phyloP scores from a whole-genome alignment of 305 asterid genomes.

The Ajuga reptans region DNA sequence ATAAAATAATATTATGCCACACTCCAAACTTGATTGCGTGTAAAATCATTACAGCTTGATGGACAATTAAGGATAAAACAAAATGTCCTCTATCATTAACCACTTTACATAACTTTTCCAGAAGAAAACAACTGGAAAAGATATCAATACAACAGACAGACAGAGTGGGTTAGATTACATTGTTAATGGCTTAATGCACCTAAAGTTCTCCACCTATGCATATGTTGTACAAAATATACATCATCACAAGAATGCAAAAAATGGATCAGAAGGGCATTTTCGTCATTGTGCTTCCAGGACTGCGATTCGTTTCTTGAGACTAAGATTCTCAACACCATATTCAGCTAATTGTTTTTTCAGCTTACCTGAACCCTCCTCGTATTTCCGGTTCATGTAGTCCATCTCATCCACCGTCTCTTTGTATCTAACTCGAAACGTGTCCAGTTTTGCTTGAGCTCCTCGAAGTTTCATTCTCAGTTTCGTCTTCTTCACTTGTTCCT shows the following conservation, averaged over 20 bases:
- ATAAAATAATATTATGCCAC: too few relatives aligned
- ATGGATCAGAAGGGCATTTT: not conserved
- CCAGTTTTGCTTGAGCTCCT: conserved; percentile 58
- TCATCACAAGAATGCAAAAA: not conserved
- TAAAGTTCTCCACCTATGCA: not conserved
- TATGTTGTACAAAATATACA: not conserved
- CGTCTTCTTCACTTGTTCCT: conserved; percentile 42
- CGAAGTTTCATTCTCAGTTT: conserved; percentile 62
- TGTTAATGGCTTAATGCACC: not conserved
- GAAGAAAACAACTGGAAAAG: not conserved
- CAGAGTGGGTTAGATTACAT: not conserved
- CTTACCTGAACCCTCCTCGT: conserved; percentile 40
- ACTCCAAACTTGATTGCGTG: not conserved
- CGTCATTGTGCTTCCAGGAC: conserved; percentile 19
- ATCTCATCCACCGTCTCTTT: conserved; percentile 37
- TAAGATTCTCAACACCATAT: conserved; percentile 38
- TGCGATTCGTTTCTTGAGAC: conserved; percentile 53
- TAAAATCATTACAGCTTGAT: not conserved
- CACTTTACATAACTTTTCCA: not conserved
- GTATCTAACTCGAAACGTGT: conserved; percentile 39
- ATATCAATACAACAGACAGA: not conserved
- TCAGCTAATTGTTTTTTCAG: conserved; percentile 51
- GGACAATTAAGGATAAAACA: not conserved
- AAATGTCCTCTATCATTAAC: not conserved
- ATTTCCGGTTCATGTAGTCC: conserved; percentile 46